Conservation (phyloP, 192 early-diverging fungal genomes). For the Entomortierella lignicola region DNA sequence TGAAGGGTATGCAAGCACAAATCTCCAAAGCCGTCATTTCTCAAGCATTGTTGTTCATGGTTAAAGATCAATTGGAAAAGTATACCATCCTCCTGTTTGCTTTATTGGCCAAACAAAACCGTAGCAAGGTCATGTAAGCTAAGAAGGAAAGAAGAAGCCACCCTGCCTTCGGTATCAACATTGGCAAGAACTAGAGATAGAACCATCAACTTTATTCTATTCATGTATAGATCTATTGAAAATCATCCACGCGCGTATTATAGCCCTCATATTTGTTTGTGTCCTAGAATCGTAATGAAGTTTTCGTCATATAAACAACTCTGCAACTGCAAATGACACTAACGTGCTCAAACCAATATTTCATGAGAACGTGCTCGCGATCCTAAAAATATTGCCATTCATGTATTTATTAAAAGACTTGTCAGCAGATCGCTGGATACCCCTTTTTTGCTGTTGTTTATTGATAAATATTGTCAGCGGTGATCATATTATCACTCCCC, state of each 20-base stretch:
- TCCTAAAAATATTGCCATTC: too few species aligned
- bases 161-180: not conserved
- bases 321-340: not conserved
- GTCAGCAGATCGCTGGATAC: not conserved
- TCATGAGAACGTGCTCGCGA: too few species aligned
- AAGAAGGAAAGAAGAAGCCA: not conserved
- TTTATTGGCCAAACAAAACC: slow-evolving; percentile 39
- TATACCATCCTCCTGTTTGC: slow-evolving; percentile 77
- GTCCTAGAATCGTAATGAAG: not conserved
- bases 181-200: not conserved
- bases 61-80: slow-evolving; percentile 90
- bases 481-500: slow-evolving; percentile 15
- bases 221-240: not conserved
- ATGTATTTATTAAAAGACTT: not conserved
- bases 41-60: slow-evolving; percentile 97
- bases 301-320: not conserved
- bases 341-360: too few species aligned
- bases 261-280: not conserved
- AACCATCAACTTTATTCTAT: not conserved
- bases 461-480: too few species aligned
- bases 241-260: not conserved
- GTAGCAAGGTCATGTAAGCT: not conserved
- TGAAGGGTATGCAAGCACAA: slow-evolving; percentile 94
- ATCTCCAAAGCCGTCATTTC: slow-evolving; percentile 99
- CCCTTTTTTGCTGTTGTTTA: not conserved